Evolutionary conservation across 139 green algal genomes (phyloP), one percentile per base, ranked within the genome.

Genomic region (Chlamydomonas sp.): DNA sequence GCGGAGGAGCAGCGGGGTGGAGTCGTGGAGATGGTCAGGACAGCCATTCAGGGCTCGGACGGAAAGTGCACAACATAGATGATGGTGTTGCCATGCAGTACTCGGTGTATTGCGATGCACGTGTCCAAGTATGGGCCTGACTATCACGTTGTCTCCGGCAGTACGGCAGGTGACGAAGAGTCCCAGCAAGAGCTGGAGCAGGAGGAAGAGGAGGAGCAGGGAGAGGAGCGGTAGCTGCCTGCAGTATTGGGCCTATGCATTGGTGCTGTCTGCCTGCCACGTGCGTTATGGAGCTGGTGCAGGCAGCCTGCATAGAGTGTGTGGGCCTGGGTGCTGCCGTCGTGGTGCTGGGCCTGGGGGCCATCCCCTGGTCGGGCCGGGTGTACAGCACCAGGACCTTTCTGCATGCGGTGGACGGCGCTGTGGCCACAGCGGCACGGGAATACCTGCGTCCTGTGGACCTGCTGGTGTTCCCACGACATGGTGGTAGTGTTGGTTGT

Each of bases 131-230:
- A 71, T 71, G 15, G 15, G 7, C 1, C 57, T 6, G 9, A 5
- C 7, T 12, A 71, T 12, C 66, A 71, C 12, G 66, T 71, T 9
- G 12, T 71, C 66, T 62, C 83, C 71, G 83, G 90, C 63, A n/a
- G 69, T 7, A 63, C 67, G 0, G 72, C 78, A 16, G n/a, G 69
- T 20, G 86, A 91, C 61, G 88, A 95, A 76, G 90, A n/a, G n/a
- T n/a, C n/a, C n/a, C n/a, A n/a, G n/a, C n/a, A n/a, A n/a, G n/a
- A n/a, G n/a, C n/a, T n/a, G 93, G 88, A 92, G 86, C 76, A 77
- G 16, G 89, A 95, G 78, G 89, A 94, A 79, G 89, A 94, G 84
- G 74, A 93, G 77, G 90, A 94, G 88, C 9, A 93, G 88, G 89
- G 94, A 81, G 49, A 74, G 15, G 88, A 94, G 88, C 10, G 79